Evolutionary conservation across 2,329 filamentous ascomycete genomes (phyloP).

Genomic region (Beauveria caledonica): DNA sequence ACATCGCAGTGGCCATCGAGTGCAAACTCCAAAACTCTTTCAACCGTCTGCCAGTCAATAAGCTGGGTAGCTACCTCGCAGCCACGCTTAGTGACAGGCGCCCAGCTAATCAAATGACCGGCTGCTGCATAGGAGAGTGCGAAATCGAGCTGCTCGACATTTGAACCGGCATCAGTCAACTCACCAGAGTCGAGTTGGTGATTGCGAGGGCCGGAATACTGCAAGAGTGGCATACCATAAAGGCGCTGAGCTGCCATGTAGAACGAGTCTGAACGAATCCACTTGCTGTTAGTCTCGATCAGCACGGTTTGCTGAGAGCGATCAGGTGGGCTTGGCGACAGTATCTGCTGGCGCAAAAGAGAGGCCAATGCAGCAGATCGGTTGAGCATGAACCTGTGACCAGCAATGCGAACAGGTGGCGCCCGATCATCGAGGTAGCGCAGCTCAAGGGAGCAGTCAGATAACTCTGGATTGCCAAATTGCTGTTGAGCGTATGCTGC

Average conservation of each 20-base stretch:
- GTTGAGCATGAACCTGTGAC: conserved; percentile 47
- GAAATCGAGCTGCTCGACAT: conserved; percentile 40
- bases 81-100: conserved; percentile 47
- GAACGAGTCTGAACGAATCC: conserved; percentile 47
- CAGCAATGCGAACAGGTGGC: conserved; percentile 35
- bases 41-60: conserved; percentile 55
- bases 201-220: conserved; percentile 22
- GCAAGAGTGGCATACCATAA: conserved; percentile 46
- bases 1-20: conserved; percentile 31
- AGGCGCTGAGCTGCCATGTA: conserved; percentile 49
- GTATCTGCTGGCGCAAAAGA: conserved; percentile 20
- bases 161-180: conserved; percentile 29
- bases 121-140: conserved; percentile 58
- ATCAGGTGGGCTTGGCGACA: conserved; percentile 22
- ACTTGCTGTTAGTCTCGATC: conserved; percentile 43
- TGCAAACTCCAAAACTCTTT: conserved; percentile 52
- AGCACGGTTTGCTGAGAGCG: conserved; percentile 23
- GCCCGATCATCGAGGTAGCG: conserved; percentile 30
- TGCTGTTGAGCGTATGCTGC: conserved; percentile 34
- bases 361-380: conserved; percentile 33
- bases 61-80: conserved; percentile 50
- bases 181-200: conserved; percentile 21
- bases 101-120: conserved; percentile 49
- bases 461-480: conserved; percentile 29
- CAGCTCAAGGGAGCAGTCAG: conserved; percentile 36